Evolutionary conservation across 345 rosid species (phyloP), one percentile per base, ranked within the genome.

Genomic region (Moricandia moricandioides): DNA sequence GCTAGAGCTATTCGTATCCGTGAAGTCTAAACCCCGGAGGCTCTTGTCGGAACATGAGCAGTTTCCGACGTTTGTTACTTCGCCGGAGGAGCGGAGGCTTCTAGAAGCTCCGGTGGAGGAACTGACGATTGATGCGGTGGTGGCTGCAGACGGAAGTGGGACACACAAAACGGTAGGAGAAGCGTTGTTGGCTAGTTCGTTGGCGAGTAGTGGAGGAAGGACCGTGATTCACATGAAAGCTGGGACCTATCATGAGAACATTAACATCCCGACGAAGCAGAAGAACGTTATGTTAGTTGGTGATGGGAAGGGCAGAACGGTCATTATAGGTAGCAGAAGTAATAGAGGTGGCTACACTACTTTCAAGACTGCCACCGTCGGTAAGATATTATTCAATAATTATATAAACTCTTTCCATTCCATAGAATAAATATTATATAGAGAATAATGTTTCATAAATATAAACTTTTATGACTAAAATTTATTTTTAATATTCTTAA

Each of bases 221-320:
- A 76, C 75, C 30, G 83, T 84, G 17, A 85, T 87, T 81, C 40
- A 84, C 57, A n/a, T 87, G 16, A 87, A 83, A 80, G 85, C 85
- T 3, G 89, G 91, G 70, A 83, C 79, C 3, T 85, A 87, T 54
- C 31, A 80, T 2, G 91, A 87, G 68, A 57, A 78, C 65, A 65
- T 87, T 17, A 81, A 79, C 5, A 73, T 87, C 47, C 80, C 83
- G 43, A 78, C 87, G 1, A 84, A 83, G 70, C 81, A 82, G 34
- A 82, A 84, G 79, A 84, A 84, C 63, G 84, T 88, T 7, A 82
- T 86, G 89, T 71, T 88, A 61, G 78, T 83, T 39, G 91, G 91
- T 8, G 91, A 88, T 13, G 91, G 89, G 1, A 88, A 83, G 83
- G 88, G 83, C 1, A 80, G 76, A 71, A 83, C 85, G 14, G 76